Conservation (phyloP, 768 basidiomycete genomes). For the Leccinum disarticulatum region DNA sequence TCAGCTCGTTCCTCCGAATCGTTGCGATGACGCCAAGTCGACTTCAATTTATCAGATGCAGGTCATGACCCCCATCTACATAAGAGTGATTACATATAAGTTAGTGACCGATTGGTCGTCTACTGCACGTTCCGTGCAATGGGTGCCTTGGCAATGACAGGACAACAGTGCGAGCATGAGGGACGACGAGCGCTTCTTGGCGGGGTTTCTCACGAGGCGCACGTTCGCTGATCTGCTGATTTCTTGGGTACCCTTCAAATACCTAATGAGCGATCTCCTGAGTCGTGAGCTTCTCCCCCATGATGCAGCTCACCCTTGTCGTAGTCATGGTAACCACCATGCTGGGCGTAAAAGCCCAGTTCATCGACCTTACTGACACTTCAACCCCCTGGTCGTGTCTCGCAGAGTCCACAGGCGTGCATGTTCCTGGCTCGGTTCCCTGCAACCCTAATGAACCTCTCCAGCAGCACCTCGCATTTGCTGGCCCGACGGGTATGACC, state of each 20-base stretch:
- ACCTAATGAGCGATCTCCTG: neutral
- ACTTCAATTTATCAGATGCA: no score
- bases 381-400: slow-evolving; percentile 22
- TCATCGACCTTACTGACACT: slow-evolving; percentile 13
- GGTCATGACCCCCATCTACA: no score
- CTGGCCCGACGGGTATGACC: slow-evolving; percentile 26
- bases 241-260: neutral
- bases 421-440: slow-evolving; percentile 27
- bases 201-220: neutral
- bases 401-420: slow-evolving; percentile 29
- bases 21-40: no score
- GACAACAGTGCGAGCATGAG: neutral
- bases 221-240: neutral
- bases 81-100: neutral
- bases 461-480: slow-evolving; percentile 27
- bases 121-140: neutral
- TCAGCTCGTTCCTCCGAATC: no score
- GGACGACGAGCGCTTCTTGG: neutral
- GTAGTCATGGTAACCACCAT: slow-evolving; percentile 4
- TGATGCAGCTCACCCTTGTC: slow-evolving; percentile 9
- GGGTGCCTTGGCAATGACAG: no score
- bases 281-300: neutral
- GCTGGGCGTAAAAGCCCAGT: slow-evolving; percentile 17
- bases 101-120: neutral
- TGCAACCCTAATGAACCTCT: slow-evolving; percentile 31